These are phyloP conservation scores for Bipolaris oryzae DNA, from an alignment of 2,329 filamentous ascomycete species.

Conservation along the genomic window DNA sequence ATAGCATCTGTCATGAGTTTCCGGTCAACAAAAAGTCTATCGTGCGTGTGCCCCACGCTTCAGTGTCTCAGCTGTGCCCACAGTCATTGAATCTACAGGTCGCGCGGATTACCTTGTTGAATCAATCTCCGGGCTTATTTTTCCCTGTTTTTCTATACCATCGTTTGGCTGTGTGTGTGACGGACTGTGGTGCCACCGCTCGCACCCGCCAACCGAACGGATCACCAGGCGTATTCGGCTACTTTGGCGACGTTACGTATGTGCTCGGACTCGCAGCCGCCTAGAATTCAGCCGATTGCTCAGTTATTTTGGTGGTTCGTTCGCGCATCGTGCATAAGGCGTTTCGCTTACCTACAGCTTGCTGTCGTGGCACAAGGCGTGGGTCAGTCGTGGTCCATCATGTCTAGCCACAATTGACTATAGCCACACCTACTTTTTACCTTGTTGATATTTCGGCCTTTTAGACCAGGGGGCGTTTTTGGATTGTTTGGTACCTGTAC, in stretches of 20 bases:
- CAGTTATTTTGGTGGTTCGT: neutral
- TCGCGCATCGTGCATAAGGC: constrained; percentile 3
- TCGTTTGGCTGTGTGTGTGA: constrained; percentile 3
- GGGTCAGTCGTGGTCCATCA: constrained; percentile 6
- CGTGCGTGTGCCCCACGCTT: neutral
- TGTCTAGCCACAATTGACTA: constrained; percentile 11
- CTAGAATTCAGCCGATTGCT: constrained; percentile 13
- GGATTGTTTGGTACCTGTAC: constrained; percentile 4
- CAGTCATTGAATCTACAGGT: neutral
- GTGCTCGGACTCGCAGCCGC: neutral
- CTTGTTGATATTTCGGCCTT: neutral
- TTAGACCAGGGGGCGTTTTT: neutral
- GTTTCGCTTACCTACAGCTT: constrained; percentile 7
- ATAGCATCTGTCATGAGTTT: neutral
- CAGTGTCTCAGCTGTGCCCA: neutral
- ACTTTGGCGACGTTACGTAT: constrained; percentile 4
- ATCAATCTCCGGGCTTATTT: neutral
- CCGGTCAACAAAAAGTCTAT: constrained; percentile 6
- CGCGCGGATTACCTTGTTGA: neutral
- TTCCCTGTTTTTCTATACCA: constrained; percentile 1
- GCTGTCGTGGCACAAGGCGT: constrained; percentile 6
- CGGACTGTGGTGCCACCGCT: neutral
- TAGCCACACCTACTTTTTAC: constrained; percentile 8
- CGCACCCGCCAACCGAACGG: neutral
- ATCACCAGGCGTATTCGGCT: neutral